Base-by-base conservation (phyloP, 306 rosid species). In the Geum urbanum region DNA sequence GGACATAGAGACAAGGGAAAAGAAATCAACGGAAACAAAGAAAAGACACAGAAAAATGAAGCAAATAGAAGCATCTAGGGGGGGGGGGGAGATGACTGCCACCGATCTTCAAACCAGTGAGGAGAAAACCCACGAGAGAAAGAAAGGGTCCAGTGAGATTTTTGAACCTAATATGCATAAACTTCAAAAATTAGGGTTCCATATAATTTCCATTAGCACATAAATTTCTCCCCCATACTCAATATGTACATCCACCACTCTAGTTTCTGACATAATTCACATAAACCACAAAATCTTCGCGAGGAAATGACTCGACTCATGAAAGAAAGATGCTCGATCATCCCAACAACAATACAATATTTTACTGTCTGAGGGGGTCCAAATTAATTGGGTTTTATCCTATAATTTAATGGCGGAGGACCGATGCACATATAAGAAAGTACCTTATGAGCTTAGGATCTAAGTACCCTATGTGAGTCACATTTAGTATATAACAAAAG, bases 321-420 rank as follows among this genome's bases (percentile, higher is more conserved):
- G 32, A 72, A 66, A 76, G 78, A 16, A 32, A 48, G 49, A 69
- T 53, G 78, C 70, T 67, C 32, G 32, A 27, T 27, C 5, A 15
- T 8, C 54, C 52, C 70, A 52, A 32, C 74, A 41, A 46, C 10
- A 16, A 1, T n/a, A n/a, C n/a, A 69, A 75, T 57, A 75, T 48
- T 67, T 57, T 20, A 14, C 41, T 44, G 41, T 61, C 62, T 65
- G 32, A 2, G 71, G 76, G 82, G 80, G 82, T 8, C 81, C 84
- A 60, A 73, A 43, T 73, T 80, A 75, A 43, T 73, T 80, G 77
- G 80, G 75, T 69, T 76, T 16, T 37, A 16, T 58, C 59, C 39
- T 55, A 19, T 4, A 18, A 70, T 19, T 53, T 61, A n/a, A 67
- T 63, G 71, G 77, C 55, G 46, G 63, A 47, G 40, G 78, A 73